Base-by-base conservation (phyloP, 202 grass and related monocot species). In the Schoenoplectus tabernaemontani region DNA sequence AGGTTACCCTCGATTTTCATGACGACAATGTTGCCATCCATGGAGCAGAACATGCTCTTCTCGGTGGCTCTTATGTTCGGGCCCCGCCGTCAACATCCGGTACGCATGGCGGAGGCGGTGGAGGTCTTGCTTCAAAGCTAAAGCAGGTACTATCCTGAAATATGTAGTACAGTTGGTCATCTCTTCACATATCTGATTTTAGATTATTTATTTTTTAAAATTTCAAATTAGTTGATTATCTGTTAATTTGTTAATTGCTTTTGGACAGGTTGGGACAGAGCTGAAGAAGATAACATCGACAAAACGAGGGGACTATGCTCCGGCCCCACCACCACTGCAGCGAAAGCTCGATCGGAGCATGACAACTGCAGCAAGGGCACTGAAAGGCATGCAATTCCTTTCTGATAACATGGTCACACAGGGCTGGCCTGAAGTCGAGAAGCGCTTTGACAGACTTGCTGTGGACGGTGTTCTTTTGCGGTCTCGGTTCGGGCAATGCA, bases 351-450 rank as follows among this genome's bases (percentile, higher is more conserved):
- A 92, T 46, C 13, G 91, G 66, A 98, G 78, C 86, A 90, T 87
- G 83, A 92, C 89, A 4, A 84, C 83, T 37, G 86, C 91, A 3
- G 74, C 84, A 0, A 42, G 62, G 51, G 91, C 90, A 17, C 83
- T 98, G 7, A 59, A 91, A 61, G 91, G 96, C 3, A 90, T 98
- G 51, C 91, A 98, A 69, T 98, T 98, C 79, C 87, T 98, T 10
- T 86, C 91, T 43, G 80, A 90, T 54, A 86, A 83, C 37, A 87
- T 85, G 19, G 86, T 86, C n/a, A 89, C 82, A 15, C 51, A 91
- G 58, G 91, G 91, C 4, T 98, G 96, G 91, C 48, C 90, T 2
- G 86, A 92, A 73, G 91, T 89, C 28, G 90, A 95, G 65, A 92
- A 90, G 79, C 82, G 86, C 5, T 98, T 98, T 83, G 41, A 89